Base-by-base conservation (phyloP, 148 eudicot species). In the Nyssa sinensis region DNA sequence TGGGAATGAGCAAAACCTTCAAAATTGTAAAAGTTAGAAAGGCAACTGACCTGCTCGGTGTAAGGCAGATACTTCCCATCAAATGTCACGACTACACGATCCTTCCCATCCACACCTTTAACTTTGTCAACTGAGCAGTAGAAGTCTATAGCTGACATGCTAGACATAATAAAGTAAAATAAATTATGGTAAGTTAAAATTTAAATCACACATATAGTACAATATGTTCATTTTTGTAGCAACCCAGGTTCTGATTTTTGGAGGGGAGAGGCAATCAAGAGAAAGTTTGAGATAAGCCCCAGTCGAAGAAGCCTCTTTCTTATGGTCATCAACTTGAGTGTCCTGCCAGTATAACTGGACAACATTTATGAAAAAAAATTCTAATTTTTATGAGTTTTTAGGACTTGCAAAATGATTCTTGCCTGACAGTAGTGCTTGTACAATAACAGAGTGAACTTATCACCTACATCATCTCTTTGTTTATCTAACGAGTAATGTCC, bases 81-180 rank as follows among this genome's bases (percentile, higher is more conserved):
- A 64, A 92, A 86, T 29, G 97, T 94, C 33, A 94, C 67, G 63
- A 90, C 91, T 61, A 81, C 98, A 31, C 98, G 87, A 58, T 94
- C 94, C 78, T 94, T 94, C 60, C 97, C 98, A 83, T 94, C 98
- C 35, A 79, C 91, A 14, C 98, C 98, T 87, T 90, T 90, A 62
- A 88, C 80, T 88, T 94, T 94, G 82, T 94, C 96, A 62, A 94
- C 98, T 1, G 98, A 92, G 86, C 98, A 92, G 80, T 83, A 94
- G 81, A 92, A 92, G 85, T 94, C 98, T 75, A 94, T 89, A 60
- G 96, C 93, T 24, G 98, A 94, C 98, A 94, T 94, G 81, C 98
- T 94, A 24, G 21, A 55, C 24, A 55, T 21, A 17, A 49, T 12
- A 55, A 55, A 8, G 6, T 17, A 55, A n/a, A 1, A 55, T 24